Evolutionary conservation across 2,329 filamentous ascomycete species (phyloP).

Genomic region (Aspergillus aculeatinus): DNA sequence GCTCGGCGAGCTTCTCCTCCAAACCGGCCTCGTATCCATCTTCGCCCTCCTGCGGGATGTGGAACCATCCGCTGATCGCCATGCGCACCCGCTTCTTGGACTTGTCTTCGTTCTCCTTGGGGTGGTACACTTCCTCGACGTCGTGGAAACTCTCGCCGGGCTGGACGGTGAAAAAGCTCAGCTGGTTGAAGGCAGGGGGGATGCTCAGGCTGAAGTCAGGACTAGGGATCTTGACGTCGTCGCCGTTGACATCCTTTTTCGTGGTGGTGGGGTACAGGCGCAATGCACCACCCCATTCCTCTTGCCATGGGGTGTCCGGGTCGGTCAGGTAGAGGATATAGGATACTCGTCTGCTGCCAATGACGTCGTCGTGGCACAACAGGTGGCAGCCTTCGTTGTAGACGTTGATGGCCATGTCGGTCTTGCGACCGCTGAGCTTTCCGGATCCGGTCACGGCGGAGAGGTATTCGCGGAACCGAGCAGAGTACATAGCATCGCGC

Average conservation of each 20-base stretch:
- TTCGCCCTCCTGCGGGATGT: constrained; percentile 93
- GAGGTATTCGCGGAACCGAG: constrained; percentile 83
- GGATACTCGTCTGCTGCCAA: constrained; percentile 91
- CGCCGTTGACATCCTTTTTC: constrained; percentile 65
- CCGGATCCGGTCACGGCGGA: constrained; percentile 83
- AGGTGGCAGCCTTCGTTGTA: constrained; percentile 96
- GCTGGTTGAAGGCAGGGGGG: constrained; percentile 93
- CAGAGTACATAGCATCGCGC: constrained; percentile 92
- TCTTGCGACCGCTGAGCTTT: constrained; percentile 85
- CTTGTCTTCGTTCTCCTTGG: constrained; percentile 58
- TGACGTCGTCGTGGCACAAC: constrained; percentile 96
- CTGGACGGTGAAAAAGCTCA: constrained; percentile 97
- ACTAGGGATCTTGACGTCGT: constrained; percentile 74
- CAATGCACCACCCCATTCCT: constrained; percentile 89
- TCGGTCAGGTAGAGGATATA: constrained; percentile 97
- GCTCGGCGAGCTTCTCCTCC: constrained; percentile 83
- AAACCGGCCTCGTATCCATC: constrained; percentile 85
- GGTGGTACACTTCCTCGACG: constrained; percentile 93
- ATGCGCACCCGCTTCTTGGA: constrained; percentile 71
- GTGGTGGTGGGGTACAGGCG: constrained; percentile 76
- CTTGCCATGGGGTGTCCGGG: constrained; percentile 84
- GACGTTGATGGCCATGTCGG: constrained; percentile 98
- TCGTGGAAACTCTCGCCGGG: constrained; percentile 99
- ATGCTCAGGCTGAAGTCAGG: constrained; percentile 79
- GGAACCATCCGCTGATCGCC: constrained; percentile 99